Evolutionary conservation across 768 basidiomycete species (phyloP).

Genomic region (Lepiota brunneoincarnata): DNA sequence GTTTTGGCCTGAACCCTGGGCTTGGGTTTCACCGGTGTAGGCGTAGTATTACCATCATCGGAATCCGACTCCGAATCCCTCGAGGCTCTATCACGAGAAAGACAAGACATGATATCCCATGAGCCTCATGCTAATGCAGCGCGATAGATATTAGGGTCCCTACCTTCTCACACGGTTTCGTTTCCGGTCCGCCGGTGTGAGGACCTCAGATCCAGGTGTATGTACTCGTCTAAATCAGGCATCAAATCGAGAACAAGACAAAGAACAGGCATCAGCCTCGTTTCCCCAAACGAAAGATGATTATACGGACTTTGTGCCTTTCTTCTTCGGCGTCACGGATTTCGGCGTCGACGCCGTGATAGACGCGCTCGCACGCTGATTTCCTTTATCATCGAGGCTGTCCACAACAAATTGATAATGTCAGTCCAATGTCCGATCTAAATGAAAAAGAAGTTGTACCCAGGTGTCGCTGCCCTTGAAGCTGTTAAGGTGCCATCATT

Average conservation of each 20-base stretch:
- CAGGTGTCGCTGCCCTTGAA: not conserved
- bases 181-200: constrained; percentile 9
- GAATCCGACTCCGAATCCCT: constrained; percentile 2
- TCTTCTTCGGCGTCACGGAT: not conserved
- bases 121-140: not conserved
- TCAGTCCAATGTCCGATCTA: not conserved
- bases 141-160: not conserved
- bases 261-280: not conserved
- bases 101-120: not conserved
- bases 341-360: constrained; percentile 1
- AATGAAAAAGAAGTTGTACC: not conserved
- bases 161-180: constrained; percentile 4
- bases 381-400: constrained; percentile 4
- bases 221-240: not conserved
- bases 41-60: constrained; percentile 7
- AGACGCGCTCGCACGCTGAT: not conserved
- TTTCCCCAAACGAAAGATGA: not conserved
- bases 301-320: constrained; percentile 11
- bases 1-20: not conserved
- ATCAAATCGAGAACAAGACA: not conserved
- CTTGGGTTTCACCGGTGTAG: constrained; percentile 7
- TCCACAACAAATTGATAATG: constrained; percentile 6
- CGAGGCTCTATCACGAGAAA: not conserved
- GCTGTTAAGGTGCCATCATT: not conserved
- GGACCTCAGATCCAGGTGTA: not conserved